Evolutionary conservation across 2,329 filamentous ascomycete species (phyloP).

Genomic region (Pestalotiopsis sp.): DNA sequence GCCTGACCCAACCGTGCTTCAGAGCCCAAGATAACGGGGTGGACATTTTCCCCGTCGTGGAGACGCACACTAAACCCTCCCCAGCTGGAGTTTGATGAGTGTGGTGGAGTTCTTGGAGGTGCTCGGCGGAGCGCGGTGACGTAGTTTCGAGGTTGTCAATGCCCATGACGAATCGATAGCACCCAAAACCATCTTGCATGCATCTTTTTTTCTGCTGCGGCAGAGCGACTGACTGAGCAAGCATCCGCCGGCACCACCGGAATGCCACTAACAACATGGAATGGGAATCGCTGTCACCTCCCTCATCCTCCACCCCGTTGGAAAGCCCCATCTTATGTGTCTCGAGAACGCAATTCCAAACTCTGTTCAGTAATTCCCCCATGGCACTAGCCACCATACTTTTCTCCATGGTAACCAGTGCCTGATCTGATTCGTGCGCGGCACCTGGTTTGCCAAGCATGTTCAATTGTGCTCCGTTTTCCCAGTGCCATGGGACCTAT

Average conservation of each 20-base stretch:
- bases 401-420: background rate
- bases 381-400: background rate
- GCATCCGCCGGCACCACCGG: background rate
- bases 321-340: background rate
- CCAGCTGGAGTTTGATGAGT: conserved; percentile 4
- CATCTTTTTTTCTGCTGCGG: too few species aligned
- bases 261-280: background rate
- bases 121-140: background rate
- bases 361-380: background rate
- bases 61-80: background rate
- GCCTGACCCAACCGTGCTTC: background rate
- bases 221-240: background rate
- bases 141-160: background rate
- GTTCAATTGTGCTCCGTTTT: background rate
- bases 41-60: conserved; percentile 1
- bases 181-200: too few species aligned
- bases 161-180: background rate
- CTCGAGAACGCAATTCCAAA: background rate
- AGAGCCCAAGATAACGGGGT: background rate
- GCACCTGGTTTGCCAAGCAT: background rate
- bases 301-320: too few species aligned
- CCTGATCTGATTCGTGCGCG: background rate
- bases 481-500: background rate
- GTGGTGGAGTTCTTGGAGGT: background rate
- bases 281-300: background rate